These are phyloP conservation scores for Alternaria ventricosa DNA, from an alignment of 2,329 filamentous ascomycete genomes.

Conservation along the genomic window DNA sequence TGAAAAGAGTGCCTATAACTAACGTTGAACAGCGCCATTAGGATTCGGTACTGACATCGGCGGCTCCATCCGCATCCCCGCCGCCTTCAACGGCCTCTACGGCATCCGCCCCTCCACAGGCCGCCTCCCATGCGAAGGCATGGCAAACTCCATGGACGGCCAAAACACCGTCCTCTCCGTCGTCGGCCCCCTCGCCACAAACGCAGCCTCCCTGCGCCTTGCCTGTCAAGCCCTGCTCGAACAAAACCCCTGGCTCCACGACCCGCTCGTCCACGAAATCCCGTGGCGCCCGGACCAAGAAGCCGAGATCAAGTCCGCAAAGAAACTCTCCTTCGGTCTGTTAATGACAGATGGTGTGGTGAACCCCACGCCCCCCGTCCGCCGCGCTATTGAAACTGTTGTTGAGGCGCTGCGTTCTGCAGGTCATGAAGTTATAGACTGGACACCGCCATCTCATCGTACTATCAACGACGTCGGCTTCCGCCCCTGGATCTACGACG, in stretches of 20 bases:
- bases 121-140: conserved; percentile 53
- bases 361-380: conserved; percentile 45
- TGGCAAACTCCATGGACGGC: conserved; percentile 68
- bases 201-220: conserved; percentile 61
- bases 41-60: conserved; percentile 67
- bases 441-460: conserved; percentile 36
- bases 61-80: conserved; percentile 64
- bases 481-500: conserved; percentile 43
- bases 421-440: conserved; percentile 40
- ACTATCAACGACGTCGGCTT: conserved; percentile 25
- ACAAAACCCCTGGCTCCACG: conserved; percentile 68
- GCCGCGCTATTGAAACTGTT: conserved; percentile 40
- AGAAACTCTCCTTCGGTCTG: conserved; percentile 41
- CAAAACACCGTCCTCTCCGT: conserved; percentile 69
- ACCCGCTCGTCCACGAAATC: conserved; percentile 69
- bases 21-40: conserved; percentile 45
- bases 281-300: conserved; percentile 64
- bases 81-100: conserved; percentile 65
- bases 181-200: conserved; percentile 67
- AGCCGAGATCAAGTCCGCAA: conserved; percentile 22
- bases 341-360: conserved; percentile 45
- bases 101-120: conserved; percentile 60
- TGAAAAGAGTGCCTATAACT: background rate
- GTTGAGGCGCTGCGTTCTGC: conserved; percentile 27
- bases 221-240: conserved; percentile 63